These are phyloP conservation scores for Calonectria crousiana DNA, from an alignment of 2,329 filamentous ascomycete species.

Conservation along the genomic window DNA sequence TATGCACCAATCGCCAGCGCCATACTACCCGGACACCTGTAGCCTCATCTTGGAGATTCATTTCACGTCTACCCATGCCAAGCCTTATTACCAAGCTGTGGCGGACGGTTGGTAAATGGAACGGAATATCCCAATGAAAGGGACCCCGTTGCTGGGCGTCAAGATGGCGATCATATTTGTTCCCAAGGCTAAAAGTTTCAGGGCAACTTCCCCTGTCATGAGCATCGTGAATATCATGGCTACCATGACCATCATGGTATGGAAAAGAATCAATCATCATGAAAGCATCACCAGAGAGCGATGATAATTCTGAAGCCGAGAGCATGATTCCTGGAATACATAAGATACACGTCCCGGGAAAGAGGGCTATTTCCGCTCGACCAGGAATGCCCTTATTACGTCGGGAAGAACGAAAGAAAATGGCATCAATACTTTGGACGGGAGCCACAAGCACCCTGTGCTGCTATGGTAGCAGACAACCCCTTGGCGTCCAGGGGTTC, in stretches of 20 bases:
- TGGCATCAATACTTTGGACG: conserved; percentile 48
- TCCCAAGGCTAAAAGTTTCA: no score
- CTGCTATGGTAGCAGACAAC: conserved; percentile 32
- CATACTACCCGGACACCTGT: neutral
- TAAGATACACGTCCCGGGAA: conserved; percentile 44
- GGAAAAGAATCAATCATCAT: conserved; percentile 47
- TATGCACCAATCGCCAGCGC: neutral
- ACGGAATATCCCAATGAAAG: neutral
- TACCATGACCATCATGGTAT: conserved; percentile 30
- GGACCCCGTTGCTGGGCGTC: neutral
- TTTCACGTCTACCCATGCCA: neutral
- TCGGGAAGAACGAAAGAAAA: conserved; percentile 55
- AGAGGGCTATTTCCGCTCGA: conserved; percentile 53
- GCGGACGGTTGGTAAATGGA: neutral
- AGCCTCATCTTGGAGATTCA: neutral
- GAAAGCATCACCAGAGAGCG: conserved; percentile 40
- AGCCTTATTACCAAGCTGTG: neutral
- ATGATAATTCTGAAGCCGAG: conserved; percentile 42
- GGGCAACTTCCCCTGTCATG: neutral
- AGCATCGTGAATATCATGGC: conserved; percentile 23
- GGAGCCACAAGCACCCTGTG: conserved; percentile 51
- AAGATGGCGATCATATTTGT: neutral
- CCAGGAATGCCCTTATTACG: conserved; percentile 49
- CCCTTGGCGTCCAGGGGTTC: neutral
- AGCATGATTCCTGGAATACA: conserved; percentile 48